Base-by-base conservation (phyloP, 371 early-diverging fungal species). In the Apophysomyces elegans region DNA sequence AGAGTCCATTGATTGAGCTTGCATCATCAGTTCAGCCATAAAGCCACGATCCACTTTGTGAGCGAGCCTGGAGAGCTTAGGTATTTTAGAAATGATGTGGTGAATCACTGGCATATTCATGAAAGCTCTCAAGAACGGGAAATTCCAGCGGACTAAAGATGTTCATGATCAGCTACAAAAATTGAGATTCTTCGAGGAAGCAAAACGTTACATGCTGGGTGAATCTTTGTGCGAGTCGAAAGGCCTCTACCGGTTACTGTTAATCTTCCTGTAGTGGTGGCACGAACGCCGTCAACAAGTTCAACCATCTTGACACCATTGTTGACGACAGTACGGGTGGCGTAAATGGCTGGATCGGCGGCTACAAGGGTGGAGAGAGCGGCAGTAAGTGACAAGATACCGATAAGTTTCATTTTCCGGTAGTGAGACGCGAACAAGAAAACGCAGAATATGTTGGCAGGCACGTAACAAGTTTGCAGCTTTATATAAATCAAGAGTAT, bases 21-120 rank as follows among this genome's bases (percentile, higher is more conserved):
- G 46, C 46, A 45, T 45, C 46, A 45, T 45, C 46, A 45, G 16
- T 18, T 45, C 46, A 45, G 46, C 46, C 46, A 45, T 45, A 45
- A 45, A 45, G 13, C 46, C 46, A 0, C 5, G 16, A 13, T 45
- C 46, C 6, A 45, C 46, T 45, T 18, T 45, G 46, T 45, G 46
- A 13, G 46, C 46, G 16, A 45, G n/a, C 16, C 16, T 45, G 13
- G 46, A 45, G 16, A 45, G 16, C 46, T 45, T 45, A 18, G 46
- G 46, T 5, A 45, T 45, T 18, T 45, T 45, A 45, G 46, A 45
- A n/a, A 45, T 45, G 46, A 45, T 45, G 13, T 45, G 46, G 46
- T 45, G 46, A 45, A 45, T 45, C 4, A 45, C 46, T 45, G 46
- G 46, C 46, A 45, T 45, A 45, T 45, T 45, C 46, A 45, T 45